Percentiles rank a stretch among this genome's conserved stretches.
phyloP scores from a whole-genome alignment of 202 grass and related monocot species.

The Elaeis oleifera region DNA sequence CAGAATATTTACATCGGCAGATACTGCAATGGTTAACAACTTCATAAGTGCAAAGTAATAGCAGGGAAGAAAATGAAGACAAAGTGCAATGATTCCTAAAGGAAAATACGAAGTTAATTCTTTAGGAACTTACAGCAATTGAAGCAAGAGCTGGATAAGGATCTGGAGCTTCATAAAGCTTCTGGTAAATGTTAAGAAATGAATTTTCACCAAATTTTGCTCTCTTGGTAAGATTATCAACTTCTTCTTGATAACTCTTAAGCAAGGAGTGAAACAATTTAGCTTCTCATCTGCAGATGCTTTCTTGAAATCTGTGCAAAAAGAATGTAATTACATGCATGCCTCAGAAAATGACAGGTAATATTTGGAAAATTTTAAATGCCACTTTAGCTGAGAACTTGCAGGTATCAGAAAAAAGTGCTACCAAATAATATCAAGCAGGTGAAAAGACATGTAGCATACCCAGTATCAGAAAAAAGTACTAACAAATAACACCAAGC shows the following conservation, averaged over 20 bases:
- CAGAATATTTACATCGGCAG: neutral
- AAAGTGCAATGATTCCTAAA: slow-evolving; percentile 5
- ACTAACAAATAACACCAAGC: neutral
- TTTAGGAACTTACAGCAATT: slow-evolving; percentile 59
- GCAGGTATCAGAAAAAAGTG: no score
- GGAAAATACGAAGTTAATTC: slow-evolving; percentile 4
- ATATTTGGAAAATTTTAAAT: no score
- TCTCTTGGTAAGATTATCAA: slow-evolving; percentile 99
- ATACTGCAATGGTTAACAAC: neutral
- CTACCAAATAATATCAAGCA: neutral
- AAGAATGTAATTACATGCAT: neutral
- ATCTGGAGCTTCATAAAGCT: slow-evolving; percentile 99
- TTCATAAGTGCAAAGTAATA: slow-evolving; percentile 14
- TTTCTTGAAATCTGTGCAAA: slow-evolving; percentile 83
- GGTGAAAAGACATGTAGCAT: neutral
- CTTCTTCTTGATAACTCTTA: slow-evolving; percentile 96
- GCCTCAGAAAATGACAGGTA: neutral
- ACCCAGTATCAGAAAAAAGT: slow-evolving; percentile 6
- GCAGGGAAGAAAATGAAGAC: neutral
- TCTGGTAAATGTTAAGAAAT: slow-evolving; percentile 99
- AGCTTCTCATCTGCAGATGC: slow-evolving; percentile 86
- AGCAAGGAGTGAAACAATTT: slow-evolving; percentile 90
- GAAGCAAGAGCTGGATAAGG: slow-evolving; percentile 96
- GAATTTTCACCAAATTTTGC: slow-evolving; percentile 99
- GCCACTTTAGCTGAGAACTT: no score